Evolutionary conservation across 2,329 filamentous ascomycete species (phyloP).

Genomic region (Akanthomyces dipterigenus): DNA sequence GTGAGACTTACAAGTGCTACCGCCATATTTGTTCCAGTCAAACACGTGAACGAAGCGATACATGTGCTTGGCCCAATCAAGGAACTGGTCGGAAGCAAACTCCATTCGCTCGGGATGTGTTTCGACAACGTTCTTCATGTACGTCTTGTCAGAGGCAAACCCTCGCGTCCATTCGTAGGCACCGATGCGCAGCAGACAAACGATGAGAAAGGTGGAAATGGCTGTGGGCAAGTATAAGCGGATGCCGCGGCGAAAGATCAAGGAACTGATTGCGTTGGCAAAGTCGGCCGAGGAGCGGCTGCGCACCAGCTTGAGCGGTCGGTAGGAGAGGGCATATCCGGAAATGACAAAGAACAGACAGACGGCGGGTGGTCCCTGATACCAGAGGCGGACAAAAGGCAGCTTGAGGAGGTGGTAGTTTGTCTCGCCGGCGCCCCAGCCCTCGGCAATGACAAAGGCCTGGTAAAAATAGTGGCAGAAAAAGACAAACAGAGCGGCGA

Average conservation of each 20-base stretch:
- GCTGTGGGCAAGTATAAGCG: conserved; percentile 46
- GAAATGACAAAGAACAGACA: conserved; percentile 55
- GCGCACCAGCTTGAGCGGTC: conserved; percentile 27
- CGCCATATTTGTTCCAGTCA: conserved; percentile 41
- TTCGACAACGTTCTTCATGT: conserved; percentile 43
- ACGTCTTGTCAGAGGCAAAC: conserved; percentile 36
- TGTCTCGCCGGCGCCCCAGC: conserved; percentile 37
- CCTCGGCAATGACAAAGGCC: conserved; percentile 43
- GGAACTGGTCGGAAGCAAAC: conserved; percentile 32
- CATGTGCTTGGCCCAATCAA: conserved; percentile 42
- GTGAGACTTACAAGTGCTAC: conserved; percentile 33
- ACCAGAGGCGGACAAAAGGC: conserved; percentile 47
- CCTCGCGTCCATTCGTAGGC: conserved; percentile 42
- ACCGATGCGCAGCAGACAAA: conserved; percentile 37
- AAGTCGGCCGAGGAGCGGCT: conserved; percentile 31
- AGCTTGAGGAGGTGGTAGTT: conserved; percentile 44
- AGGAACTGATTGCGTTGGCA: conserved; percentile 39
- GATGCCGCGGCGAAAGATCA: conserved; percentile 45
- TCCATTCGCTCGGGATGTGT: conserved; percentile 35
- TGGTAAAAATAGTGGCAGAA: conserved; percentile 52
- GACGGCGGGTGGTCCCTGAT: conserved; percentile 50
- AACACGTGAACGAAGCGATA: conserved; percentile 45
- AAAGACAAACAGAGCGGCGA: conserved; percentile 49
- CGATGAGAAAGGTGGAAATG: conserved; percentile 42
- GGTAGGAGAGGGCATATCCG: conserved; percentile 42